A percentile compares a stretch with the other conserved stretches of the same genome.
Conservation (phyloP, 495 filamentous ascomycete genomes). For the Aspergillus sparsus region DNA sequence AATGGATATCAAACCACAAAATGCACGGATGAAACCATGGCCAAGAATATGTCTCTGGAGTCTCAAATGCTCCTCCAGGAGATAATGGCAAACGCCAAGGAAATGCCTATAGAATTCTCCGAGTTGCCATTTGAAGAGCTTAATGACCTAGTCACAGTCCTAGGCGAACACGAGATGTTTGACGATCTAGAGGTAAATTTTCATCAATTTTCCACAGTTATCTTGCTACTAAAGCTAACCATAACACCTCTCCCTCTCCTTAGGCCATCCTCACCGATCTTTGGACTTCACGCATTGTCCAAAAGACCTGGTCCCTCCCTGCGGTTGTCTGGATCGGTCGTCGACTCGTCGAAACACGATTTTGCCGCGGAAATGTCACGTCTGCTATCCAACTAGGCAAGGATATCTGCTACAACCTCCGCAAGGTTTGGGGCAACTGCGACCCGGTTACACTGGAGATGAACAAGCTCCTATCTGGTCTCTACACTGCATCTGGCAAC, state of each 20-base stretch:
- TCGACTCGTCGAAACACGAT: slow-evolving; percentile 59
- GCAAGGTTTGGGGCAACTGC: slow-evolving; percentile 56
- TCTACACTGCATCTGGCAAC: slow-evolving; percentile 53
- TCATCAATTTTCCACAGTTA: not conserved
- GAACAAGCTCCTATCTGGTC: slow-evolving; percentile 54
- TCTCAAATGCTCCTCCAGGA: slow-evolving; percentile 55
- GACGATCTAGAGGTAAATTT: slow-evolving; percentile 57
- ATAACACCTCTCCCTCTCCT: not conserved
- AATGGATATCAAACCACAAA: slow-evolving; percentile 49
- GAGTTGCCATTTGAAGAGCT: slow-evolving; percentile 53
- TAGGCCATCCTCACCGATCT: slow-evolving; percentile 56
- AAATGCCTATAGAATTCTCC: slow-evolving; percentile 53
- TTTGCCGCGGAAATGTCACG: slow-evolving; percentile 44
- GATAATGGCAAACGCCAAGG: slow-evolving; percentile 50
- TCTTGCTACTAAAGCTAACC: not conserved
- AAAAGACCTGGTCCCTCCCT: slow-evolving; percentile 56
- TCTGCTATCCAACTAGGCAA: slow-evolving; percentile 57
- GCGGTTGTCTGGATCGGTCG: slow-evolving; percentile 58
- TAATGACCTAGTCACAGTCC: slow-evolving; percentile 54
- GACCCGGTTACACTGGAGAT: slow-evolving; percentile 57
- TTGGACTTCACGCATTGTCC: slow-evolving; percentile 61
- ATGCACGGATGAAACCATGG: slow-evolving; percentile 42
- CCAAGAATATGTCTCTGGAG: slow-evolving; percentile 51
- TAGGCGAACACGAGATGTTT: slow-evolving; percentile 61
- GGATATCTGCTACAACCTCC: slow-evolving; percentile 65